Evolutionary conservation across 176 grass and related monocot genomes (phyloP).

Genomic region (Elymus sibiricus): DNA sequence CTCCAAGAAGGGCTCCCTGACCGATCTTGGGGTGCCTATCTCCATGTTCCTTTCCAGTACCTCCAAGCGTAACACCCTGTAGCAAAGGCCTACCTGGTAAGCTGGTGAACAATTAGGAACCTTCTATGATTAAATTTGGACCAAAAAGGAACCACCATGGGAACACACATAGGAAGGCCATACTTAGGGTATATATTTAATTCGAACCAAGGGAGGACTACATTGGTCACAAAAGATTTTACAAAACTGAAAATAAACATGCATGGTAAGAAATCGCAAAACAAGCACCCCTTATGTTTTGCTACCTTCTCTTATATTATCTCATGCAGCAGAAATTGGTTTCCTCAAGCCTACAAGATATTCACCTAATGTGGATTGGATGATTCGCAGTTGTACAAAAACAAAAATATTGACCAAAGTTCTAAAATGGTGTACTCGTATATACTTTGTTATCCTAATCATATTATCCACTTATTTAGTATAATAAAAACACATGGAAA

Average conservation of each 20-base stretch:
- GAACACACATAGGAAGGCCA: background rate
- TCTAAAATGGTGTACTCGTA: background rate
- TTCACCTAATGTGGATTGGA: background rate
- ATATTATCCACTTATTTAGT: background rate
- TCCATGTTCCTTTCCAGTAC: conserved; percentile 92
- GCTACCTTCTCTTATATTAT: background rate
- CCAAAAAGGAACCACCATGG: background rate
- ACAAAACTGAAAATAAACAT: background rate
- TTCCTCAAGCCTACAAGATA: background rate
- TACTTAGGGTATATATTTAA: background rate
- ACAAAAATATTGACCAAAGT: background rate
- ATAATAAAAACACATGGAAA: background rate
- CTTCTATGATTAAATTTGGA: background rate
- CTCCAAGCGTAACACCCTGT: conserved; percentile 96
- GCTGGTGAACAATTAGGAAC: conserved; percentile 2
- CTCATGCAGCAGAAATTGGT: background rate
- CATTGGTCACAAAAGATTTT: background rate
- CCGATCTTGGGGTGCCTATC: conserved; percentile 96
- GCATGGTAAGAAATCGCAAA: background rate
- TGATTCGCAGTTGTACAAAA: background rate
- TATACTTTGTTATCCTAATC: background rate
- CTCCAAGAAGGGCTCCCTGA: conserved; percentile 95
- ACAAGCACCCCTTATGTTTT: background rate
- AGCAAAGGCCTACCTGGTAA: conserved; percentile 21
- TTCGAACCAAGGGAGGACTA: background rate